phyloP scores from a whole-genome alignment of 2,329 filamentous ascomycete genomes.

The Epichloe festucae region DNA sequence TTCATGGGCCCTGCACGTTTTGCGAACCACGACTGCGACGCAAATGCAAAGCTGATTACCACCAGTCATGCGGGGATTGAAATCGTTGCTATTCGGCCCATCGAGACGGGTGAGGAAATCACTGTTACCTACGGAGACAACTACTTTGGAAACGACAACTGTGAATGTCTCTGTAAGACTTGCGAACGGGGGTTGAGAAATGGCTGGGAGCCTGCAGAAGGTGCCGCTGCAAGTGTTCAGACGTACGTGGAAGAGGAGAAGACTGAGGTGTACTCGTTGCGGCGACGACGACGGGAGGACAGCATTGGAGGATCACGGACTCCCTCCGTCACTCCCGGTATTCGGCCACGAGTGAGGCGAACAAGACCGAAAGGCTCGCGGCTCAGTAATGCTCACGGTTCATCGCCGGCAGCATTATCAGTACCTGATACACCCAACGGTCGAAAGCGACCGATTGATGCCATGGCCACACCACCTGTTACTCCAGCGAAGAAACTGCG shows the following conservation, averaged over 20 bases:
- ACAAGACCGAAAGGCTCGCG: constrained; percentile 20
- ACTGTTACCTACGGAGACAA: constrained; percentile 92
- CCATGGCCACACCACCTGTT: constrained; percentile 38
- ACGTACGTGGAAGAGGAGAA: constrained; percentile 41
- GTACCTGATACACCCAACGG: constrained; percentile 15
- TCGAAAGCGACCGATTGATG: constrained; percentile 29
- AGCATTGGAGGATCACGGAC: constrained; percentile 40
- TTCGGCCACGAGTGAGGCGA: constrained; percentile 37
- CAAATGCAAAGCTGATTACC: constrained; percentile 79
- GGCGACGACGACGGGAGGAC: constrained; percentile 38
- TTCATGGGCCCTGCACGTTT: constrained; percentile 94
- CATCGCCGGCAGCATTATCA: constrained; percentile 18
- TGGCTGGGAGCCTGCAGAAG: constrained; percentile 59
- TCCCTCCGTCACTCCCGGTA: constrained; percentile 42
- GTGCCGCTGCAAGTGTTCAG: constrained; percentile 30
- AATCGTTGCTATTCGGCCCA: constrained; percentile 71
- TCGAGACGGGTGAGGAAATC: constrained; percentile 82
- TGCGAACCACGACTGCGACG: constrained; percentile 91
- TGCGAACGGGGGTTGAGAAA: constrained; percentile 68
- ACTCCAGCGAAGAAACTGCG: constrained; percentile 42
- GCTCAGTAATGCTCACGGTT: constrained; percentile 20
- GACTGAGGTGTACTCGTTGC: constrained; percentile 41
- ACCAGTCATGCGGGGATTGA: constrained; percentile 78
- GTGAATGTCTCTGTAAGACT: constrained; percentile 82
- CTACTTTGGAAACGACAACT: constrained; percentile 91